Evolutionary conservation across 768 basidiomycete genomes (phyloP).

Genomic region (Tricholoma hemisulphureum): DNA sequence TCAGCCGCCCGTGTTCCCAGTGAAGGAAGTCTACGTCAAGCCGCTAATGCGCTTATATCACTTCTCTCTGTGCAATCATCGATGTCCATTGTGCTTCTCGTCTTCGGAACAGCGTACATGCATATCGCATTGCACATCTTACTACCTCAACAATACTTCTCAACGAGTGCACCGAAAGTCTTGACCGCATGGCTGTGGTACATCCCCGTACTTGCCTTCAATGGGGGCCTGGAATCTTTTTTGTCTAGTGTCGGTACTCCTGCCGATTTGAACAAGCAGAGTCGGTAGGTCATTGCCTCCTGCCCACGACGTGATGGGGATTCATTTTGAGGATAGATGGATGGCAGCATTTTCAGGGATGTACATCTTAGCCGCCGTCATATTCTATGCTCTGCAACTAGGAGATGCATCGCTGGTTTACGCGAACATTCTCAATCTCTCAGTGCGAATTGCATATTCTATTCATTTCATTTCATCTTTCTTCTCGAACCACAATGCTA

Average conservation of each 20-base stretch:
- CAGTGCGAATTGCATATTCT: slow-evolving; percentile 61
- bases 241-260: slow-evolving; percentile 74
- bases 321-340: slow-evolving; percentile 42
- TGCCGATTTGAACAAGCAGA: slow-evolving; percentile 66
- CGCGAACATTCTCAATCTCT: slow-evolving; percentile 70
- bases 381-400: slow-evolving; percentile 43
- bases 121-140: slow-evolving; percentile 65
- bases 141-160: slow-evolving; percentile 65
- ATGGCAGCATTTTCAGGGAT: slow-evolving; percentile 74
- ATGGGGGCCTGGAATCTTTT: slow-evolving; percentile 92
- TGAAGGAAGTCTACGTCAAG: slow-evolving; percentile 31
- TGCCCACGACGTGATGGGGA: background rate
- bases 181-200: slow-evolving; percentile 83
- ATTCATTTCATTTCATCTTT: slow-evolving; percentile 47
- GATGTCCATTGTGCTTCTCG: slow-evolving; percentile 64
- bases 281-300: slow-evolving; percentile 40
- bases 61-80: slow-evolving; percentile 66
- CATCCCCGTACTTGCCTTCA: slow-evolving; percentile 85
- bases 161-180: slow-evolving; percentile 78
- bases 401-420: slow-evolving; percentile 74
- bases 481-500: slow-evolving; percentile 33
- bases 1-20: slow-evolving; percentile 11
- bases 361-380: slow-evolving; percentile 58
- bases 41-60: slow-evolving; percentile 52
- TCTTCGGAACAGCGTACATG: slow-evolving; percentile 77